Evolutionary conservation across 768 basidiomycete genomes (phyloP), one percentile per base, ranked within the genome.

Genomic region (Lepiota subincarnata): DNA sequence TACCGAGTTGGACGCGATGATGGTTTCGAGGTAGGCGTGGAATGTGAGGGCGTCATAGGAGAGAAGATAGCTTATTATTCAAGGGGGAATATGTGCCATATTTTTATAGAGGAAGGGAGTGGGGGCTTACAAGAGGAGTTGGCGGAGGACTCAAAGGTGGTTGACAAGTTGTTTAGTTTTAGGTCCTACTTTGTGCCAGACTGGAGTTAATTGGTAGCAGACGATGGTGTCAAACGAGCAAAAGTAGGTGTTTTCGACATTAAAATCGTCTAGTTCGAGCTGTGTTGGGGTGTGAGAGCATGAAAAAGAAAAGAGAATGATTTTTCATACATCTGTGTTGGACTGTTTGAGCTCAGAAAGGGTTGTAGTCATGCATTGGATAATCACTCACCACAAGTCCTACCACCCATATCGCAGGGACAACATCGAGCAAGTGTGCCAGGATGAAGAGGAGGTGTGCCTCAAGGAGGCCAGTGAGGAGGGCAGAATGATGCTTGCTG

Each of bases 171-270:
- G 91, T 61, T 91, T 93, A 4, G 95, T 98, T 56, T 82, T 87
- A 0, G 91, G 85, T 0, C 93, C 93, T 22, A 96, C 95, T 70
- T 93, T 92, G 68, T 98, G 94, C 96, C 97, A 98, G 6, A 97
- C 87, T 0, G 93, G 79, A 66, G 97, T 92, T 6, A 98, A 80
- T 62, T 95, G 92, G 31, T 83, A 81, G 2, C 95, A 83, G 2
- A 98, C 93, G 46, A 96, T 78, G 16, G 80, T 71, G 63, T 98
- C 95, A 62, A 98, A 99, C 1, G 89, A 92, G 31, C 84, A 83
- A 68, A 98, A 98, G 61, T 98, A 94, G 0, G 94, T 92, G 61
- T 89, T 94, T 62, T 97, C 90, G 43, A 98, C 80, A 20, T 82
- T 93, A 54, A 98, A 76, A 57, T 97, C 94, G 59, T 98, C 96